These are phyloP conservation scores for Backusella luteola DNA, from an alignment of 192 early-diverging fungal genomes.

Conservation along the genomic window DNA sequence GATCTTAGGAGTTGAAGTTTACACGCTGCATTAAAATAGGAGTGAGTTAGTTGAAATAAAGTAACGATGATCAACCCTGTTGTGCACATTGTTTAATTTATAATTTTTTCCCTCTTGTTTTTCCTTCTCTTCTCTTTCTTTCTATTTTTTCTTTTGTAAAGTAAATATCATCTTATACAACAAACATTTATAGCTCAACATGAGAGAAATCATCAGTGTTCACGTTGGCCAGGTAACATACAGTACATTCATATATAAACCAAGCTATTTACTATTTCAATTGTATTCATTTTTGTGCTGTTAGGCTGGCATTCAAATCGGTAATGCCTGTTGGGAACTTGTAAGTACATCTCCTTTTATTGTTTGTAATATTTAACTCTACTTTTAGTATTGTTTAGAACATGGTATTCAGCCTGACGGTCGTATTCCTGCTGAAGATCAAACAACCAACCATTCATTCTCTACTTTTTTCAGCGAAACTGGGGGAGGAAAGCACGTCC, in stretches of 20 bases:
- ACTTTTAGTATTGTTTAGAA: slow-evolving; percentile 70
- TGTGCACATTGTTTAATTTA: background rate
- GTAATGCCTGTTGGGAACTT: slow-evolving; percentile 12
- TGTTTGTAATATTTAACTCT: background rate
- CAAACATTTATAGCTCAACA: slow-evolving; percentile 12
- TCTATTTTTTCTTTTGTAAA: slow-evolving; percentile 1
- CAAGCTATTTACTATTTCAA: slow-evolving; percentile 50
- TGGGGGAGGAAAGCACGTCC: slow-evolving; percentile 97
- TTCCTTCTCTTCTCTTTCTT: background rate
- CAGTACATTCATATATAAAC: slow-evolving; percentile 47
- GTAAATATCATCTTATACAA: background rate
- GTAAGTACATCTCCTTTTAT: background rate
- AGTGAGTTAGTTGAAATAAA: background rate
- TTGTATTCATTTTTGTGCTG: background rate
- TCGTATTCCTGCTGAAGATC: slow-evolving; percentile 42
- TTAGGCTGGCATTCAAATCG: slow-evolving; percentile 10
- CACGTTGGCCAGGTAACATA: slow-evolving; percentile 58
- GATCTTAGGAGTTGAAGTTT: slow-evolving; percentile 40
- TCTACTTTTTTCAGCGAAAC: slow-evolving; percentile 99
- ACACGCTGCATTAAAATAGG: background rate
- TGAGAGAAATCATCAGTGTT: slow-evolving; percentile 42
- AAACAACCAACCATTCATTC: slow-evolving; percentile 48
- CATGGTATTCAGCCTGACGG: slow-evolving; percentile 98
- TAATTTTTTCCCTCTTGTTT: background rate
- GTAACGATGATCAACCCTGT: background rate